These are phyloP conservation scores for Deakozyma indianensis DNA, from an alignment of 805 yeast species.

Conservation along the genomic window DNA sequence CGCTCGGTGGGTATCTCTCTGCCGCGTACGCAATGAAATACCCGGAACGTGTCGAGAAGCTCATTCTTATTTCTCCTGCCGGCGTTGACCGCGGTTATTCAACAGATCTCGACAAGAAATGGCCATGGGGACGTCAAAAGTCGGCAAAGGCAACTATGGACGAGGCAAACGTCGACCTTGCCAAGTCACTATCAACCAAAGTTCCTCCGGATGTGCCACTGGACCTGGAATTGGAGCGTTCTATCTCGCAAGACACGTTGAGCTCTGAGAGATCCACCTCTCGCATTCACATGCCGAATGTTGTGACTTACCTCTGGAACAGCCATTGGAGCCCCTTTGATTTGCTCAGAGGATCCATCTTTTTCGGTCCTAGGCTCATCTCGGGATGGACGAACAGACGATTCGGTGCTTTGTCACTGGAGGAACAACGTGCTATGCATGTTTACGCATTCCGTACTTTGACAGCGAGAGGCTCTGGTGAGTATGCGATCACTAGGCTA, in stretches of 20 bases:
- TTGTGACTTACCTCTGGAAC: conserved; percentile 67
- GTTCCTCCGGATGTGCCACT: background rate
- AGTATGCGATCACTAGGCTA: conserved; percentile 71
- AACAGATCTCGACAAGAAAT: background rate
- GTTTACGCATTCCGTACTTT: conserved; percentile 72
- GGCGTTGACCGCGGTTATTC: conserved; percentile 38
- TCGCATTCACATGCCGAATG: background rate
- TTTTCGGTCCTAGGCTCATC: conserved; percentile 70
- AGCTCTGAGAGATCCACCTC: background rate
- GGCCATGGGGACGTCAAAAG: conserved; percentile 1
- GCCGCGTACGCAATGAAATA: conserved; percentile 48
- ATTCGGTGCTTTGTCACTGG: conserved; percentile 38
- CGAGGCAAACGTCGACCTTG: background rate
- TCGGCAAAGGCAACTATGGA: background rate
- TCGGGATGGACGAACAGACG: conserved; percentile 84
- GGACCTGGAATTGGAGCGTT: background rate
- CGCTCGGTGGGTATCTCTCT: conserved; percentile 88
- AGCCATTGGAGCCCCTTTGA: conserved; percentile 75
- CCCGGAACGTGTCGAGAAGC: conserved; percentile 47
- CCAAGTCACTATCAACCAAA: background rate
- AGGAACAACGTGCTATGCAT: conserved; percentile 46
- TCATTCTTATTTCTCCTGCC: conserved; percentile 82
- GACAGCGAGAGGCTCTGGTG: conserved; percentile 83
- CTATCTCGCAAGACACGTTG: background rate
- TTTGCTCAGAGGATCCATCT: conserved; percentile 62